Conservation (phyloP, 2,329 filamentous ascomycete species). For the Thelonectria rubi region DNA sequence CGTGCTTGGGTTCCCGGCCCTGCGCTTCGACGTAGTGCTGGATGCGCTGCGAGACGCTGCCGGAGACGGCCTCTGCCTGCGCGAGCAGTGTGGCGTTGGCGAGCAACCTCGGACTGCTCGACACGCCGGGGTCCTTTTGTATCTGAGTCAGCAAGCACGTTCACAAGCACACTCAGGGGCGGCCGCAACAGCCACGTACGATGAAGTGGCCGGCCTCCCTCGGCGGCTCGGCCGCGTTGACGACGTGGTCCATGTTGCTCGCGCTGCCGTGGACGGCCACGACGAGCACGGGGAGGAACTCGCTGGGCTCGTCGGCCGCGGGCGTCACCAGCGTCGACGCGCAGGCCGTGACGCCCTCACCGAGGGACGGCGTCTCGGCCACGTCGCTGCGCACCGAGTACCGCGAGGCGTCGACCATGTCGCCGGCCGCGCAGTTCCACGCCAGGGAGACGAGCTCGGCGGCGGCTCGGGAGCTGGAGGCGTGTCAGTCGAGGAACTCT, state of each 20-base stretch:
- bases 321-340: slow-evolving; percentile 29
- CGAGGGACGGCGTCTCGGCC: slow-evolving; percentile 19
- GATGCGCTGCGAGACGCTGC: slow-evolving; percentile 19
- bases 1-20: slow-evolving; percentile 17
- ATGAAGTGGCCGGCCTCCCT: slow-evolving; percentile 23
- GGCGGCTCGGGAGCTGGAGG: slow-evolving; percentile 22
- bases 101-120: slow-evolving; percentile 2
- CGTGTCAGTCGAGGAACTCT: neutral
- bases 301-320: neutral
- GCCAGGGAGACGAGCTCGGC: slow-evolving; percentile 32
- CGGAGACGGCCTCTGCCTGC: slow-evolving; percentile 27
- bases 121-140: slow-evolving; percentile 19
- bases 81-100: slow-evolving; percentile 36
- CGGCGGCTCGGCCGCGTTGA: slow-evolving; percentile 30
- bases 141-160: neutral
- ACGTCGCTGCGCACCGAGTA: slow-evolving; percentile 25
- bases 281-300: slow-evolving; percentile 27
- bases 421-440: slow-evolving; percentile 31
- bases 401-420: slow-evolving; percentile 21
- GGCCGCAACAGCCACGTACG: slow-evolving; percentile 17
- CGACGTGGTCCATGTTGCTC: slow-evolving; percentile 39
- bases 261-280: slow-evolving; percentile 36
- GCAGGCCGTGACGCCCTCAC: slow-evolving; percentile 30
- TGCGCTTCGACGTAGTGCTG: neutral
- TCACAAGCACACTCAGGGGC: neutral